Conservation (phyloP, 2,329 filamentous ascomycete species). For the Magnaporthales sp. region DNA sequence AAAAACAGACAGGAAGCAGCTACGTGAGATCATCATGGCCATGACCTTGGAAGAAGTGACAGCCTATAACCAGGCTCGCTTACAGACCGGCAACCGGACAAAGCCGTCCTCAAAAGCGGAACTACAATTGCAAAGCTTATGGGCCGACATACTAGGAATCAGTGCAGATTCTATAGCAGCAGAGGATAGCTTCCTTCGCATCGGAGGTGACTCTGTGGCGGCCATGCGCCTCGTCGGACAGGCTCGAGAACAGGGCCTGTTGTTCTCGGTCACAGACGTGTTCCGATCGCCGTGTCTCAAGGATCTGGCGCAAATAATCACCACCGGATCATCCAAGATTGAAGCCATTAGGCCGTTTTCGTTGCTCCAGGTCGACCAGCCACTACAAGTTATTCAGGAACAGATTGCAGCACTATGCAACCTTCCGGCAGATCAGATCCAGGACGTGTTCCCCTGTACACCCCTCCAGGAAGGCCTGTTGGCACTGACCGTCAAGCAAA, state of each 20-base stretch:
- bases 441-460: constrained; percentile 46
- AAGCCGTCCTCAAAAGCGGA: background rate
- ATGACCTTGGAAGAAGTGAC: background rate
- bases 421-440: constrained; percentile 18
- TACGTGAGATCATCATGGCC: background rate
- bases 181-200: constrained; percentile 37
- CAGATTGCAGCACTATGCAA: background rate
- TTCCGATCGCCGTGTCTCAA: constrained; percentile 18
- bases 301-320: background rate
- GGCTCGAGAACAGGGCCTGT: constrained; percentile 26
- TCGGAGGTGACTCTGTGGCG: constrained; percentile 38
- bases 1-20: background rate
- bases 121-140: constrained; percentile 14
- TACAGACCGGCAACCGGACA: background rate
- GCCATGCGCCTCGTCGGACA: constrained; percentile 39
- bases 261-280: constrained; percentile 36
- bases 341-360: background rate
- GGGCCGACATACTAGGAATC: constrained; percentile 25
- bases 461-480: constrained; percentile 46
- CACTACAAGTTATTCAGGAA: background rate
- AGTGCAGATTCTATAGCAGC: constrained; percentile 23
- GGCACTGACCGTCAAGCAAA: constrained; percentile 39
- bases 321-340: background rate
- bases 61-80: background rate
- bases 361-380: background rate